A percentile compares a stretch with the other conserved stretches of the same genome.
These are phyloP conservation scores for Globisporangium heterothallicum DNA, from an alignment of 352 stramenopile genomes.

Conservation along the genomic window DNA sequence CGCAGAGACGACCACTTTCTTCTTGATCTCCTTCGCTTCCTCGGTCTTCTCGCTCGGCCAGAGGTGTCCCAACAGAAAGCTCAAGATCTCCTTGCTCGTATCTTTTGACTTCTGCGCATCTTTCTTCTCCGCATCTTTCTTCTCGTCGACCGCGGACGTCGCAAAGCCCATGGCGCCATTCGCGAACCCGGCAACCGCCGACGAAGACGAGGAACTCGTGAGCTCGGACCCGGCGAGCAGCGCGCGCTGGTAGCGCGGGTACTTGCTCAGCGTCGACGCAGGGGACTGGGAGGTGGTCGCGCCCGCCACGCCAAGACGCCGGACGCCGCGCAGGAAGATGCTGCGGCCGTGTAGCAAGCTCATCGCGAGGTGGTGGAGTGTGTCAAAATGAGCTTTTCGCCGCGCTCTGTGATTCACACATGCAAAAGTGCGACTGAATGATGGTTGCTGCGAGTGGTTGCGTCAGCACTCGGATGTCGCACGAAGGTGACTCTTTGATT, in stretches of 20 bases:
- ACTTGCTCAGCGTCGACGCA: background rate
- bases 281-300: slow-evolving; percentile 14
- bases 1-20: slow-evolving; percentile 77
- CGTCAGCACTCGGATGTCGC: no score
- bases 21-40: slow-evolving; percentile 67
- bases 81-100: slow-evolving; percentile 53
- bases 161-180: slow-evolving; percentile 28
- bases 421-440: no score
- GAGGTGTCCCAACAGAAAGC: slow-evolving; percentile 52
- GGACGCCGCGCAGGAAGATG: slow-evolving; percentile 32
- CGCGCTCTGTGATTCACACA: background rate
- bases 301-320: slow-evolving; percentile 14
- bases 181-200: slow-evolving; percentile 13
- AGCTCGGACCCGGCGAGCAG: slow-evolving; percentile 9
- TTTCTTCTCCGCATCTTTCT: slow-evolving; percentile 18
- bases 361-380: no score
- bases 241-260: background rate
- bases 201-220: no score
- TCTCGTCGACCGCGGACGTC: slow-evolving; percentile 16
- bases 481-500: no score
- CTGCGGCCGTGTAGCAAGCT: slow-evolving; percentile 35
- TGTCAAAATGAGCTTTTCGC: background rate
- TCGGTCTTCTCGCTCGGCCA: slow-evolving; percentile 55
- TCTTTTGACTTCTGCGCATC: slow-evolving; percentile 17
- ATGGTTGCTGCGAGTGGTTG: no score